phyloP scores from a whole-genome alignment of 192 early-diverging fungal species.

The Podila epigama region DNA sequence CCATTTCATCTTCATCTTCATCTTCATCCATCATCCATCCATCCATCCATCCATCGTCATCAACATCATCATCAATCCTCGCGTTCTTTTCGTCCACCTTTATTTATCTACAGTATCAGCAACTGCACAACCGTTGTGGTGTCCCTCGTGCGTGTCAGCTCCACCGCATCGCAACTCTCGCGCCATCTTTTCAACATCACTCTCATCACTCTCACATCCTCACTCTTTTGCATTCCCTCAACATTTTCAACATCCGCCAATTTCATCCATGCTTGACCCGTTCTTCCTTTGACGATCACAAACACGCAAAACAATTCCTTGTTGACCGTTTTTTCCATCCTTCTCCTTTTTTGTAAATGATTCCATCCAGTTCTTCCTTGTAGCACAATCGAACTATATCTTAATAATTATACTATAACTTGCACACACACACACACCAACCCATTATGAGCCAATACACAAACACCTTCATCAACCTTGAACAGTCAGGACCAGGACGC shows the following conservation, averaged over 20 bases:
- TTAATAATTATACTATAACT: too few relatives aligned
- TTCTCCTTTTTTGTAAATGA: too few relatives aligned
- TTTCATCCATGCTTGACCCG: neutral
- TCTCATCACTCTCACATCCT: neutral
- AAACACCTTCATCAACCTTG: too few relatives aligned
- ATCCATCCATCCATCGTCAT: neutral
- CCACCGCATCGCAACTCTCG: neutral
- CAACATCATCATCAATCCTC: neutral
- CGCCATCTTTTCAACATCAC: neutral
- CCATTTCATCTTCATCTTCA: neutral
- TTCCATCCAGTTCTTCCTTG: too few relatives aligned
- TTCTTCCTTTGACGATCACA: neutral
- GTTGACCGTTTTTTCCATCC: too few relatives aligned
- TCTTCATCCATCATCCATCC: neutral
- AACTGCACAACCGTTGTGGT: too few relatives aligned
- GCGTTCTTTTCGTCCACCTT: neutral
- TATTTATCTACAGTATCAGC: neutral
- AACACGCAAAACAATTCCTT: neutral
- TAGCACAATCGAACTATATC: too few relatives aligned
- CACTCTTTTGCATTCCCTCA: neutral
- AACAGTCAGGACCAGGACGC: too few relatives aligned
- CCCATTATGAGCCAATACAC: conserved; percentile 18
- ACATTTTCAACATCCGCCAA: neutral
- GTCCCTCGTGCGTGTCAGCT: too few relatives aligned
- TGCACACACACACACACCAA: too few relatives aligned